Conservation (phyloP, 2,329 filamentous ascomycete genomes). For the Ilyonectria sp. region DNA sequence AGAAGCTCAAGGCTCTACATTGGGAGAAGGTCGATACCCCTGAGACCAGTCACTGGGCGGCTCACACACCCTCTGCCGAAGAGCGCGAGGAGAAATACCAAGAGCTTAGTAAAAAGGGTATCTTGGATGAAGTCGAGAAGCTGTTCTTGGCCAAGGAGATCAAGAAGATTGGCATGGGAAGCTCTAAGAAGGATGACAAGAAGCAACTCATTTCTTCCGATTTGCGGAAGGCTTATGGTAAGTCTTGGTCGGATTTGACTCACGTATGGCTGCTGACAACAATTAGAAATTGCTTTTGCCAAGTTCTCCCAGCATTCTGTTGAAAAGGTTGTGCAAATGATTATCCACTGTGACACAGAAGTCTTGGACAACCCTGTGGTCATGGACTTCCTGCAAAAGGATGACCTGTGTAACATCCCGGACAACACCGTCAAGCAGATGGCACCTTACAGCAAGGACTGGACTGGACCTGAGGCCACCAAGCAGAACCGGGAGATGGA, state of each 20-base stretch:
- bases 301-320: constrained; percentile 91
- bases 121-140: constrained; percentile 97
- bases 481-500: constrained; percentile 87
- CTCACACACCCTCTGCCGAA: constrained; percentile 86
- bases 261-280: constrained; percentile 48
- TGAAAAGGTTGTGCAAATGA: constrained; percentile 90
- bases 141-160: constrained; percentile 98
- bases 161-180: constrained; percentile 82
- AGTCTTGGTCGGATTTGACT: constrained; percentile 47
- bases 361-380: constrained; percentile 91
- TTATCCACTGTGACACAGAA: constrained; percentile 94
- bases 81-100: constrained; percentile 96
- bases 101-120: constrained; percentile 93
- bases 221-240: constrained; percentile 87
- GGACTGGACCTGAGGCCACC: constrained; percentile 89
- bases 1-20: constrained; percentile 99
- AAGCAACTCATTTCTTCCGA: constrained; percentile 96
- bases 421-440: constrained; percentile 93
- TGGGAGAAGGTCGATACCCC: constrained; percentile 99
- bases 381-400: constrained; percentile 96
- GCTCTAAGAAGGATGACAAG: constrained; percentile 90
- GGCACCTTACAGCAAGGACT: constrained; percentile 96
- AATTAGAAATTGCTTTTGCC: constrained; percentile 85
- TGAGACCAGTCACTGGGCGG: constrained; percentile 93
- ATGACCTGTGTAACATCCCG: constrained; percentile 92